Evolutionary conservation across 139 green algal species (phyloP), one percentile per base, ranked within the genome.

Genomic region (Volvox reticuliferus): DNA sequence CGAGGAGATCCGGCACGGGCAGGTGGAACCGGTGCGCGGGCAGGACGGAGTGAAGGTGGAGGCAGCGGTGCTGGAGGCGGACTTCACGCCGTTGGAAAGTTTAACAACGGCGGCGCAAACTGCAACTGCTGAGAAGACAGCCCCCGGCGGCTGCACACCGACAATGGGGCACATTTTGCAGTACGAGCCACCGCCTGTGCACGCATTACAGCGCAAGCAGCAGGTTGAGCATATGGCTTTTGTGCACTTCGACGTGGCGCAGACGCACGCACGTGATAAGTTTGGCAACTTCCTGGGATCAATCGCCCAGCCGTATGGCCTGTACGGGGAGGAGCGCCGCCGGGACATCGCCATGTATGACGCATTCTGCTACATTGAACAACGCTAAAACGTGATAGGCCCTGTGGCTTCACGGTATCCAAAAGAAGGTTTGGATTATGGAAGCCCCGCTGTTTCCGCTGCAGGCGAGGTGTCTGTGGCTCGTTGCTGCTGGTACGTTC

Each of bases 241-340:
- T 14, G 33, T 86, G 87, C 87, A 91, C 87, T 91, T 44, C 17
- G 62, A 86, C 6, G 87, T 86, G 75, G 87, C 87, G 32, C 20
- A 67, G 44, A 21, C 16, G 33, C 76, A 91, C 33, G 87, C 87
- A 6, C 12, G 61, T 1, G 61, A 62, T 35, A 85, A 91, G 87
- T 86, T 91, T 33, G 75, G 33, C 6, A 62, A 91, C 44, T 86
- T 91, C 61, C 87, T 91, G 32, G 26, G 0, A 3, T 30, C 76
- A 18, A 55, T 86, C 5, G 16, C 77, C 0, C 16, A 33, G 87
- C 87, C 87, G 87, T 91, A 86, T 62, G 87, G 87, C 13, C 35
- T 91, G 75, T 61, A 61, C 32, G 87, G 87, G 61, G 86, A 90
- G 73, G 86, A 90, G 50, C 30, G 30, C 1, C 50, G 30, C 12